Base-by-base conservation (phyloP, 108 stramenopile genomes). In the Mayamaea pseudoterrestris region DNA sequence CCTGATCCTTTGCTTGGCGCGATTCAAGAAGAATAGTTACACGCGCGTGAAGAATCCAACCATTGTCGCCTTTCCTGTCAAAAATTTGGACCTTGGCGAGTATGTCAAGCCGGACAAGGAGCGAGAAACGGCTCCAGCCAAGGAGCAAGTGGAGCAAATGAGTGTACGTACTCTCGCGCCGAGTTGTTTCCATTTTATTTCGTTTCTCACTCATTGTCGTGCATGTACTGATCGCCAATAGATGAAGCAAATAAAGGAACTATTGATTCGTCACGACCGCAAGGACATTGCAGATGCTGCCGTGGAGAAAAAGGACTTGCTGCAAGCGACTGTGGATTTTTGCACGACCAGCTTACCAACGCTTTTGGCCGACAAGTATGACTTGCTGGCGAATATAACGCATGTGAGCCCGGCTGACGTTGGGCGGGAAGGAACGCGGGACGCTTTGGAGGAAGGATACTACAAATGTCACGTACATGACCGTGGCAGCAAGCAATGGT, bases 1-100 rank as follows among this genome's bases (percentile, higher is more conserved):
- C 62, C 60, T 99, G 2, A 73, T 99, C 20, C 51, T 99, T 22
- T 90, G 94, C 65, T 44, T 97, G 45, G 71, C 60, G 24, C 79
- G 98, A 13, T 98, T 99, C 72, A 90, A 83, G 39, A 78, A 68
- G 21, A 98, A 95, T 53, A 57, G 70, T 6, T 99, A 93, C 54
- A 76, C 65, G 21, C 66, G 73, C 13, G 98, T 98, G 78, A 99
- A 99, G 71, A 99, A 99, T 66, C 94, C 94, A 14, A 97, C 96
- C 16, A 97, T 99, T 63, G 95, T 99, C 25, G 80, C 87, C 40
- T 94, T 99, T 53, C 96, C 96, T 11, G 93, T 98, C 29, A 95
- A 94, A 64, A 93, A 96, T 53, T 68, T 99, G 21, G 96, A 97
- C 66, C 61, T 99, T 25, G 63, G 68, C 30, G 58, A 63, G 21